Conservation (phyloP, 208 protist species). For the Leishmania tropica region DNA sequence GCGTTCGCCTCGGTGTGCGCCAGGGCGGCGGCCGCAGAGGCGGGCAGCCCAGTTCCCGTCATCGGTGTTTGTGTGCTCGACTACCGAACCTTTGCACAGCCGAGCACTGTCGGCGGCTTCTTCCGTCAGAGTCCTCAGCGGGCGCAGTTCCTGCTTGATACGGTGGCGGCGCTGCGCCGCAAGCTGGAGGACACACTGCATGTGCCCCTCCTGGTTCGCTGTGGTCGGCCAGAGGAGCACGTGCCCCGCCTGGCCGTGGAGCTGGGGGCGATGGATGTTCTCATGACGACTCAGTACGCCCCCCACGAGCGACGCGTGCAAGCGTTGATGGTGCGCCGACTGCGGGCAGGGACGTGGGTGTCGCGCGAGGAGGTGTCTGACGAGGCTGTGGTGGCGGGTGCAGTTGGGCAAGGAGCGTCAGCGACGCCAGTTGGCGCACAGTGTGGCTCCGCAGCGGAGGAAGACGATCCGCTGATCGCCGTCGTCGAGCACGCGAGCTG, state of each 20-base stretch:
- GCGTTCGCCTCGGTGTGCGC: slow-evolving; percentile 70
- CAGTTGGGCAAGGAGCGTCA: background rate
- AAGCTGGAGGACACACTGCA: slow-evolving; percentile 52
- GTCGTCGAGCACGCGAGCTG: slow-evolving; percentile 31
- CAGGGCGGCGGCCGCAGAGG: slow-evolving; percentile 25
- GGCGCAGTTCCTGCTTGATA: slow-evolving; percentile 78
- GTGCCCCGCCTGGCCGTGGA: slow-evolving; percentile 78
- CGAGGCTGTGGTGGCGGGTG: background rate
- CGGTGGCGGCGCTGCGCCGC: slow-evolving; percentile 61
- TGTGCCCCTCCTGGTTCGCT: slow-evolving; percentile 82
- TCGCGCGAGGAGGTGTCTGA: slow-evolving; percentile 20
- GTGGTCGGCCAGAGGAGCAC: slow-evolving; percentile 83
- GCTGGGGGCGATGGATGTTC: slow-evolving; percentile 74
- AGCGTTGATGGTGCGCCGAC: slow-evolving; percentile 39
- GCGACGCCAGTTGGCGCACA: background rate
- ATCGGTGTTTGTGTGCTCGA: slow-evolving; percentile 81
- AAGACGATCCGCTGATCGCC: slow-evolving; percentile 28
- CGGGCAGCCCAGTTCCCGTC: slow-evolving; percentile 42
- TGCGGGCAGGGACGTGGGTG: slow-evolving; percentile 52
- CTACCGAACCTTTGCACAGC: slow-evolving; percentile 87
- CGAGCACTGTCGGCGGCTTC: slow-evolving; percentile 79
- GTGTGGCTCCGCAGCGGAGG: background rate
- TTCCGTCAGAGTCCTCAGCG: slow-evolving; percentile 84
- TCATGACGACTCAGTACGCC: slow-evolving; percentile 88
- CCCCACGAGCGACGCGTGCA: slow-evolving; percentile 85